Conservation (phyloP, 2,329 filamentous ascomycete species). For the Chrysoporthe cubensis region DNA sequence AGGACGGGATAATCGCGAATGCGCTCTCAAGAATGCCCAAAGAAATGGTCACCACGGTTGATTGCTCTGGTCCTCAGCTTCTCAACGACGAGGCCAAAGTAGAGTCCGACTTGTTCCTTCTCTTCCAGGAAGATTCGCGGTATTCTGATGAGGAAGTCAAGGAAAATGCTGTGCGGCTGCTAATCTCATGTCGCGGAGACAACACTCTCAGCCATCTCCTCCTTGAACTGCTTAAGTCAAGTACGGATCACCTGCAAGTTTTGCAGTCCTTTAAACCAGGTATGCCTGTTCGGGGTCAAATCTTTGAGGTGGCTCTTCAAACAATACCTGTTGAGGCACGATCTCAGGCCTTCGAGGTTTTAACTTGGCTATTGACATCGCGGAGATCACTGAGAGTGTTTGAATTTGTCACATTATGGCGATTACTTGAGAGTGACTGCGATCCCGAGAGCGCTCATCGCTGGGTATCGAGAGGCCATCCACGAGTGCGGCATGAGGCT, state of each 20-base stretch:
- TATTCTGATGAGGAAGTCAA: background rate
- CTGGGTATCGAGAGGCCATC: background rate
- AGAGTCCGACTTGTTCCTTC: background rate
- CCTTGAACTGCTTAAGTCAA: background rate
- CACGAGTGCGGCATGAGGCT: background rate
- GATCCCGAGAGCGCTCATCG: background rate
- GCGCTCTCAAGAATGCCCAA: background rate
- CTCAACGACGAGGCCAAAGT: background rate
- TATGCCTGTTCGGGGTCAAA: background rate
- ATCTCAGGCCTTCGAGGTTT: background rate
- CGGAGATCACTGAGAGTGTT: background rate
- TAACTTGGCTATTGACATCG: background rate
- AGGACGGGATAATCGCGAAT: background rate
- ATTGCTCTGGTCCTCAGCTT: background rate
- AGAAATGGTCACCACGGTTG: background rate
- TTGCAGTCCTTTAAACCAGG: background rate
- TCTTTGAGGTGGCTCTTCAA: conserved; percentile 1
- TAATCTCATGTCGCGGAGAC: background rate
- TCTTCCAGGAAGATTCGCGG: background rate
- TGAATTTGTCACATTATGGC: background rate
- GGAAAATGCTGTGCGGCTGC: background rate
- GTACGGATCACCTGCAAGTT: background rate
- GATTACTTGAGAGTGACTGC: background rate
- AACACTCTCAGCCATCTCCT: background rate
- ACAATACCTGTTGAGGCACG: background rate